These are phyloP conservation scores for Orbilia blumenaviensis DNA, from an alignment of 2,329 filamentous ascomycete species.

Conservation along the genomic window DNA sequence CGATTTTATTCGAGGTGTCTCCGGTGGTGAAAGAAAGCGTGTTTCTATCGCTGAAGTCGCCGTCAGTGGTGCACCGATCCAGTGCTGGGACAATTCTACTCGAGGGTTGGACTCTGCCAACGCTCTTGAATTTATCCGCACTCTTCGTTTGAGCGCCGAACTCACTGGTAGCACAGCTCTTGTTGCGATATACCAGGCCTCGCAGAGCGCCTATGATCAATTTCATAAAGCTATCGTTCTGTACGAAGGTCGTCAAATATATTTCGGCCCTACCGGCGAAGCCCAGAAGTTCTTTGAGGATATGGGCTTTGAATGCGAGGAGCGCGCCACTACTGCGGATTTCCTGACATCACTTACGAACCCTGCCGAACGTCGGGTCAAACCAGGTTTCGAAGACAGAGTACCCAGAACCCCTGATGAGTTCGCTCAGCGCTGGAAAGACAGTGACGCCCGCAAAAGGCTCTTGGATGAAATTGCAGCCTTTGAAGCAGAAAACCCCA, in stretches of 20 bases:
- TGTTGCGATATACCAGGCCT: conserved; percentile 77
- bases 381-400: conserved; percentile 67
- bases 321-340: conserved; percentile 74
- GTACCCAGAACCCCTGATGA: conserved; percentile 71
- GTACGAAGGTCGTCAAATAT: conserved; percentile 80
- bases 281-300: conserved; percentile 73
- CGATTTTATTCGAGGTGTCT: conserved; percentile 76
- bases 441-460: conserved; percentile 58
- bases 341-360: conserved; percentile 77
- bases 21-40: conserved; percentile 77
- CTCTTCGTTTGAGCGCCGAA: conserved; percentile 72
- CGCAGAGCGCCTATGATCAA: conserved; percentile 53
- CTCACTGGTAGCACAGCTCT: conserved; percentile 70
- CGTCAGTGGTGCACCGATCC: conserved; percentile 67
- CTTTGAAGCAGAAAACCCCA: conserved; percentile 64
- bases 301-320: conserved; percentile 73
- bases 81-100: conserved; percentile 82
- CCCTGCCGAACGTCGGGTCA: conserved; percentile 67
- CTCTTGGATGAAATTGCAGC: conserved; percentile 65
- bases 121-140: conserved; percentile 76
- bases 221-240: conserved; percentile 80
- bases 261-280: conserved; percentile 70
- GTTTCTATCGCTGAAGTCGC: conserved; percentile 74
- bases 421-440: conserved; percentile 69
- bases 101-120: conserved; percentile 77